Base-by-base conservation (phyloP, 2,329 filamentous ascomycete genomes). In the Pseudonectria foliicola region DNA sequence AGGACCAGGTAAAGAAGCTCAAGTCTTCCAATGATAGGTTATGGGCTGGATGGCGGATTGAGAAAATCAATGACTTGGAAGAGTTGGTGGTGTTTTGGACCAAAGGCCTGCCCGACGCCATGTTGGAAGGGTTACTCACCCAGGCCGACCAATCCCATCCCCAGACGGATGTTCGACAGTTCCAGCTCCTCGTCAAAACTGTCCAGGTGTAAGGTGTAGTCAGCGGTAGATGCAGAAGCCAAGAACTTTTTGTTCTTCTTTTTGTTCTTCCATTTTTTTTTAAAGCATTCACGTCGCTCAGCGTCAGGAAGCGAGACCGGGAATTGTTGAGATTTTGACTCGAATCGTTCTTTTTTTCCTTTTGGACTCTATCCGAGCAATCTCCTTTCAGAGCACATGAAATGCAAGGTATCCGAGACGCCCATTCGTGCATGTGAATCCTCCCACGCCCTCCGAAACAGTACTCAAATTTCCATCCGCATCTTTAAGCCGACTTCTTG, bases 361-460 rank as follows among this genome's bases (percentile, higher is more conserved):
- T 53, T 57, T 56, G 45, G 52, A 50, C 50, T 54, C 54, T 61
- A 61, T 61, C 46, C 54, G 57, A 61, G 56, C 50, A 56, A 52
- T 51, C 52, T 52, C 53, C 52, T 49, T 56, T 55, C 55, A 56
- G 56, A 61, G 54, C 57, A 61, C 60, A 60, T 58, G 56, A 69
- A 68, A 69, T 67, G 66, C 63, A 68, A 68, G 64, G 63, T 68
- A 67, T 68, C 65, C 66, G 63, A 68, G 68, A 74, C 70, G 71
- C 71, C 70, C 62, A 62, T 60, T 67, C 56, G 62, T 68, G 62
- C 57, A 58, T 57, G 49, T 55, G 49, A 53, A 54, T 55, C 49
- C 49, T 59, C 51, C 50, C 49, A 45, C 52, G 42, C 46, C 50
- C 49, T 38, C 34, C 36, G 18, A 39, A 51, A 48, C 46, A 31